Evolutionary conservation across 768 basidiomycete species (phyloP).

Genomic region (Suillus cothurnatus): DNA sequence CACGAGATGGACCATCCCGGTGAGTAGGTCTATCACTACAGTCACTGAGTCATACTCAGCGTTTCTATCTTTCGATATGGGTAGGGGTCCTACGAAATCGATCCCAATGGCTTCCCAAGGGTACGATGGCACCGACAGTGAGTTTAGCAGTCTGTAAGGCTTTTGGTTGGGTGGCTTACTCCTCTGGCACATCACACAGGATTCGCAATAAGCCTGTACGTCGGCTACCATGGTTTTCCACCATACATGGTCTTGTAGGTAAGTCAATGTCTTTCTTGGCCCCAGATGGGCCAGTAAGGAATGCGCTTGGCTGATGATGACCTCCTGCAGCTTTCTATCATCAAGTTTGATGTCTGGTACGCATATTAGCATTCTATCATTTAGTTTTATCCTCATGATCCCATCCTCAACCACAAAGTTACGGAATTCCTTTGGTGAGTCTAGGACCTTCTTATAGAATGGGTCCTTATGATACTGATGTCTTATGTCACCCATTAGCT

Average conservation of each 20-base stretch:
- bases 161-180: conserved; percentile 26
- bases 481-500: neutral
- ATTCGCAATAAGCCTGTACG: conserved; percentile 24
- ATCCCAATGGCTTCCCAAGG: conserved; percentile 42
- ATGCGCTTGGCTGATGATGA: conserved; percentile 39
- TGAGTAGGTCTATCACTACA: neutral
- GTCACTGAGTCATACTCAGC: neutral
- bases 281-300: conserved; percentile 41
- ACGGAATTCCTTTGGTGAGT: conserved; percentile 21
- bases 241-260: conserved; percentile 32
- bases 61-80: neutral
- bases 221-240: conserved; percentile 26
- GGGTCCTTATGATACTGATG: conserved; percentile 27
- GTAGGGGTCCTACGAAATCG: neutral
- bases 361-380: conserved; percentile 16
- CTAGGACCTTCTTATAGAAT: conserved; percentile 30
- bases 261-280: conserved; percentile 32
- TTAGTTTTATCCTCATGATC: conserved; percentile 20
- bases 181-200: conserved; percentile 21
- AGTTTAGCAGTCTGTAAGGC: conserved; percentile 30
- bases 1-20: neutral
- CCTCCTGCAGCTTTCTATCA: conserved; percentile 27
- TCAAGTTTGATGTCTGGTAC: conserved; percentile 22
- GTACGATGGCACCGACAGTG: conserved; percentile 28
- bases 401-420: conserved; percentile 26